phyloP scores from a whole-genome alignment of 2,329 filamentous ascomycete genomes.

The Ploettnerulaceae sp. region DNA sequence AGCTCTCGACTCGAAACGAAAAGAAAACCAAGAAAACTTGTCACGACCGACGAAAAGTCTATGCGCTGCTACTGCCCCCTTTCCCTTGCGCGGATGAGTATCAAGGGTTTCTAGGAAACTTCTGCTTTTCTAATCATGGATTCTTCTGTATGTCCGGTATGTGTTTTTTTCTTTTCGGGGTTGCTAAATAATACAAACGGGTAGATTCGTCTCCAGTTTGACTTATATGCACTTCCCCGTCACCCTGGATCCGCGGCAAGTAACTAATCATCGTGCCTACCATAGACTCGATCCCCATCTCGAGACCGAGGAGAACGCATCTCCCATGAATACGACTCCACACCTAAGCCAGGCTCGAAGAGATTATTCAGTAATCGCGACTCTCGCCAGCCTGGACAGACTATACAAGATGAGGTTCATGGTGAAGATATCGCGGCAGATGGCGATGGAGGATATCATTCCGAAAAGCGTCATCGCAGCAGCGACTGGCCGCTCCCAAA shows the following conservation, averaged over 20 bases:
- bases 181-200: too few species aligned
- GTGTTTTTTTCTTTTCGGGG: too few species aligned
- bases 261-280: too few species aligned
- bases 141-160: constrained; percentile 11
- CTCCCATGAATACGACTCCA: constrained; percentile 8
- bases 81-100: constrained; percentile 1
- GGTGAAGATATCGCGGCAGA: constrained; percentile 13
- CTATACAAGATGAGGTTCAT: constrained; percentile 32
- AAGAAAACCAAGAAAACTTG: too few species aligned
- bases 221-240: constrained; percentile 8
- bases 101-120: constrained; percentile 1
- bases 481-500: constrained; percentile 40
- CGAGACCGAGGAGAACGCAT: constrained; percentile 13
- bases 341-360: constrained; percentile 28
- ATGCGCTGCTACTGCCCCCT: too few species aligned
- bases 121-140: too few species aligned
- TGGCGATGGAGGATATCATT: constrained; percentile 30
- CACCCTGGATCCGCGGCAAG: not conserved
- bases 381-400: constrained; percentile 20
- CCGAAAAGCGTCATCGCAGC: constrained; percentile 39
- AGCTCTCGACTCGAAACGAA: too few species aligned
- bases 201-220: too few species aligned
- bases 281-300: constrained; percentile 2
- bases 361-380: constrained; percentile 32
- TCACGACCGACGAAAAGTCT: too few species aligned